Conservation (phyloP, 2,329 filamentous ascomycete genomes). For the Trichoderma cornu-damae region DNA sequence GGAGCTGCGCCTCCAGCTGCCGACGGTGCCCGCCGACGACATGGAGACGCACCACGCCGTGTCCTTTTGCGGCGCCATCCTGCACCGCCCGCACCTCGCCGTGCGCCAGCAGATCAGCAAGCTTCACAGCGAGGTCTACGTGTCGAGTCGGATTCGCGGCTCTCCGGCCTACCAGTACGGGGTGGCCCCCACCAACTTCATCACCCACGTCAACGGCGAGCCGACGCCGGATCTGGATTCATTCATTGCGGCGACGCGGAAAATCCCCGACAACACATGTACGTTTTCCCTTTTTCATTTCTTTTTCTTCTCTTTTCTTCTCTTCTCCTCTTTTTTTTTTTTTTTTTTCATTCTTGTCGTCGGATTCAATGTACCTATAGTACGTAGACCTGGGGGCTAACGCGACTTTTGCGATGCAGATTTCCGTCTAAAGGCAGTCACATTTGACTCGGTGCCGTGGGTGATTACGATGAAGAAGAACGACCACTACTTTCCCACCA, state of each 20-base stretch:
- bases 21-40: slow-evolving; percentile 82
- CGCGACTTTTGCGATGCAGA: slow-evolving; percentile 46
- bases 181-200: slow-evolving; percentile 92
- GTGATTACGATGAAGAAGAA: slow-evolving; percentile 99
- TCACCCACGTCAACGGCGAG: slow-evolving; percentile 89
- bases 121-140: slow-evolving; percentile 93
- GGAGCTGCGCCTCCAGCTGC: slow-evolving; percentile 70
- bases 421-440: slow-evolving; percentile 95
- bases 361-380: background rate
- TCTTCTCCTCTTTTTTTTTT: background rate
- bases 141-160: slow-evolving; percentile 77
- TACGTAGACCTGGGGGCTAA: too few relatives aligned
- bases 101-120: slow-evolving; percentile 97
- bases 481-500: slow-evolving; percentile 82
- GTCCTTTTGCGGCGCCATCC: slow-evolving; percentile 88
- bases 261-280: slow-evolving; percentile 94
- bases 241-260: slow-evolving; percentile 75
- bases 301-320: background rate
- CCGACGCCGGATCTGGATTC: slow-evolving; percentile 74
- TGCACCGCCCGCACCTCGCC: slow-evolving; percentile 91
- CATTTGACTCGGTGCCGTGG: slow-evolving; percentile 97
- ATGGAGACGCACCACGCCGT: slow-evolving; percentile 90
- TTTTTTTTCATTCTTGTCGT: background rate
- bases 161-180: slow-evolving; percentile 86
- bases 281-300: slow-evolving; percentile 30